Percentiles rank a stretch among this genome's conserved stretches.
These are phyloP conservation scores for Lachnellula willkommii DNA, from an alignment of 2,329 filamentous ascomycete genomes.

Conservation along the genomic window DNA sequence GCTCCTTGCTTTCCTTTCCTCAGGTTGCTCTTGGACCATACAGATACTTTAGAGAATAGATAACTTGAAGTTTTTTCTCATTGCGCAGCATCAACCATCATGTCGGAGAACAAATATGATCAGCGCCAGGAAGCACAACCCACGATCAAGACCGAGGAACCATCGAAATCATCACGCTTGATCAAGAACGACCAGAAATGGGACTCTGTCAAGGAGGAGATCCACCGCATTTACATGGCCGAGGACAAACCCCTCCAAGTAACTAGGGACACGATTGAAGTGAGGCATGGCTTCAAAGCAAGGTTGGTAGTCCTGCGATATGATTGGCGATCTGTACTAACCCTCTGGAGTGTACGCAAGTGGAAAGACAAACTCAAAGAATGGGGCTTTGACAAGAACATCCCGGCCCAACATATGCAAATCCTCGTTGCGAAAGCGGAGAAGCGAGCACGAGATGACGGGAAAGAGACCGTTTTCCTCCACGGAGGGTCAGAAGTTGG, in stretches of 20 bases:
- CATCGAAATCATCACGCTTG: background rate
- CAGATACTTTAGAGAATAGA: too few species aligned
- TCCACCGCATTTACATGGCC: slow-evolving; percentile 6
- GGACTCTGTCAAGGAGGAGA: slow-evolving; percentile 8
- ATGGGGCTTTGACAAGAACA: slow-evolving; percentile 11
- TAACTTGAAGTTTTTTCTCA: background rate
- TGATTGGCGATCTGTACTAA: background rate
- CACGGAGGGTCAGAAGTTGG: background rate
- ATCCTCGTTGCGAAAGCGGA: slow-evolving; percentile 6
- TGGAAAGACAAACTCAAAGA: slow-evolving; percentile 12
- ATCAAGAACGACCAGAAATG: slow-evolving; percentile 13
- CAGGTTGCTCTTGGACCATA: too few species aligned
- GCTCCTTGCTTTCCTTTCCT: too few species aligned
- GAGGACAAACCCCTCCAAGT: slow-evolving; percentile 7
- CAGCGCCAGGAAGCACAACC: background rate
- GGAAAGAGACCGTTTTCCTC: slow-evolving; percentile 3
- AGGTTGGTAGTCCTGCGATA: background rate
- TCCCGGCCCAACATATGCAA: slow-evolving; percentile 4
- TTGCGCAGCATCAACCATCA: background rate
- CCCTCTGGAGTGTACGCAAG: slow-evolving; percentile 1
- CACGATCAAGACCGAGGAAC: background rate
- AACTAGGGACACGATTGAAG: slow-evolving; percentile 6
- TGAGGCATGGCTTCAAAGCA: slow-evolving; percentile 7
- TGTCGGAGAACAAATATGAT: background rate
- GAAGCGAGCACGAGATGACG: slow-evolving; percentile 6